Evolutionary conservation across 441 rosid species (phyloP).

Genomic region (Geranium incanum): DNA sequence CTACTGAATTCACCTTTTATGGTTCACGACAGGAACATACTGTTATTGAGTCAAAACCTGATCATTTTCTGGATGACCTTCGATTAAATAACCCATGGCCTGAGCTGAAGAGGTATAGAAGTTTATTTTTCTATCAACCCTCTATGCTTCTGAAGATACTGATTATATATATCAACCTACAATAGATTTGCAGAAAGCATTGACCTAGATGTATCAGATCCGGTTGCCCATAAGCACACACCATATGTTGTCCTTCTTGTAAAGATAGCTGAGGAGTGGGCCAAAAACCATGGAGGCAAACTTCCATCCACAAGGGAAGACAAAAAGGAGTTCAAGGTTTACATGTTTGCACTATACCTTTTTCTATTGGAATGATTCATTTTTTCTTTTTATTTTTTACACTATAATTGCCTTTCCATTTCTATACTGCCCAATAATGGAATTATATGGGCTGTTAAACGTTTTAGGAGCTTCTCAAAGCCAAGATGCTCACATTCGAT

Average conservation of each 20-base stretch:
- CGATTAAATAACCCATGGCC: constrained; percentile 94
- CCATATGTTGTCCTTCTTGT: constrained; percentile 79
- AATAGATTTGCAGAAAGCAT: constrained; percentile 67
- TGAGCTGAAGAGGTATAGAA: constrained; percentile 59
- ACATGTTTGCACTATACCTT: constrained; percentile 12
- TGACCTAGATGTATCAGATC: constrained; percentile 59
- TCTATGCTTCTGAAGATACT: constrained; percentile 8
- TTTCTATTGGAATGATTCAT: constrained; percentile 8
- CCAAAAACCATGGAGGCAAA: constrained; percentile 46
- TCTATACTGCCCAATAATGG: constrained; percentile 15
- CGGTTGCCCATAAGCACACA: constrained; percentile 77
- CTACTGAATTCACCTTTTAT: constrained; percentile 7
- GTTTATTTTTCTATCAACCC: constrained; percentile 5
- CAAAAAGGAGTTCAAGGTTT: constrained; percentile 80
- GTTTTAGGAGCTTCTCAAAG: constrained; percentile 66
- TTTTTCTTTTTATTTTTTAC: constrained; percentile 19
- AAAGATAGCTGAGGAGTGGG: constrained; percentile 79
- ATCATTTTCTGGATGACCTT: constrained; percentile 87
- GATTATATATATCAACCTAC: constrained; percentile 10
- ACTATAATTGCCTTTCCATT: background rate
- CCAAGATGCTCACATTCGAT: constrained; percentile 56
- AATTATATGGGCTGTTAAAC: constrained; percentile 22
- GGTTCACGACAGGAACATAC: constrained; percentile 58
- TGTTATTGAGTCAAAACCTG: constrained; percentile 87
- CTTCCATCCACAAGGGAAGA: constrained; percentile 85